Evolutionary conservation across 768 basidiomycete genomes (phyloP), one percentile per base, ranked within the genome.

Genomic region (Cystofilobasidium macerans): DNA sequence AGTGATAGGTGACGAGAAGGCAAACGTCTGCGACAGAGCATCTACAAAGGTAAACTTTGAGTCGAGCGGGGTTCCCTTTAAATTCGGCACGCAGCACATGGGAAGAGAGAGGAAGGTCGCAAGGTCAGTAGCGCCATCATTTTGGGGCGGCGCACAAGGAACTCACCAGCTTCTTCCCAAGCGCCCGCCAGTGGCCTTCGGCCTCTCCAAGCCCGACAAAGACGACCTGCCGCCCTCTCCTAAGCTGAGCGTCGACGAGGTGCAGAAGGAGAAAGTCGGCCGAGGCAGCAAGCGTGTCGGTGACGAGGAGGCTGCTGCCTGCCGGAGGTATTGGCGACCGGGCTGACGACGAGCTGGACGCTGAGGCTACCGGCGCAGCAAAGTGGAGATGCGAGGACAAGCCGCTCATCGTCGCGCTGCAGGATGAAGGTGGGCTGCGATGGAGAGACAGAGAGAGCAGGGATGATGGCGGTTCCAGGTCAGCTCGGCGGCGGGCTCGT

Each of bases 111-210:
- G n/a, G n/a, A n/a, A n/a, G n/a, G n/a, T n/a, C n/a, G n/a, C n/a
- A n/a, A n/a, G n/a, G n/a, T n/a, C n/a, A 11, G 5, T 38, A 16
- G 36, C 3, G 36, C n/a, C 22, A 38, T 13, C 5, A 36, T 24
- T 36, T 58, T 32, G 7, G 32, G 30, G 8, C 38, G 13, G 42
- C 3, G 14, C 42, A 42, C 42, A 20, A 18, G 16, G 16, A 13
- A 51, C 65, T 38, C 24, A 67, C 65, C 32, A 62, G 60, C 53
- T 67, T 67, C 53, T 62, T 67, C 18, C 36, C 51, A 45, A 67
- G 35, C 13, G 65, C 48, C 28, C 56, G 42, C 35, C 60, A 67
- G 42, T 57, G 58, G 5, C 35, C 40, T 8, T 61, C 28, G 28
- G 36, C 60, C 53, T 67, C 65, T n/a, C 53, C 65, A 14, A 38